Conservation (phyloP, 1,284 basidiomycete genomes). For the Baeospora myosura region DNA sequence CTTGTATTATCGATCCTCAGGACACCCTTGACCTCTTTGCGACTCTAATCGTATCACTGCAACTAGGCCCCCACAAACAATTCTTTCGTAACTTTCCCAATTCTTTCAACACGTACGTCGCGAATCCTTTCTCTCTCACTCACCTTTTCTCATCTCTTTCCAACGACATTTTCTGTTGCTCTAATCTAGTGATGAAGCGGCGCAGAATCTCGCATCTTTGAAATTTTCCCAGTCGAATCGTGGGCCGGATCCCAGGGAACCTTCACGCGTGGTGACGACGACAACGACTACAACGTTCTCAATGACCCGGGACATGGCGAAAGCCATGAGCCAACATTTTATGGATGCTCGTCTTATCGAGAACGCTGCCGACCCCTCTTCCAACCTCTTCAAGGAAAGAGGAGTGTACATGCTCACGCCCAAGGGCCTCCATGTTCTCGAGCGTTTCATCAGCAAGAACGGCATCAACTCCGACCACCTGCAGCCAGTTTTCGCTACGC, state of each 20-base stretch:
- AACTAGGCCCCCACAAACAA: constrained; percentile 85
- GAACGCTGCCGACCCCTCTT: constrained; percentile 86
- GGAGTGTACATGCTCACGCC: constrained; percentile 95
- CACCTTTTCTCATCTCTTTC: constrained; percentile 14
- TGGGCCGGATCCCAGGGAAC: constrained; percentile 94
- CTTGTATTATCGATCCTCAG: constrained; percentile 33
- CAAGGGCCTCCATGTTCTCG: constrained; percentile 96
- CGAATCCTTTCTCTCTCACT: constrained; percentile 8
- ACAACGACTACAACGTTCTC: constrained; percentile 99
- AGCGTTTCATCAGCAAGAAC: constrained; percentile 99
- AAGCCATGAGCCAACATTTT: constrained; percentile 98
- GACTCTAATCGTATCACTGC: constrained; percentile 90
- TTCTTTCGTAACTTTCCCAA: constrained; percentile 94
- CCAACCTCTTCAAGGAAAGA: constrained; percentile 92
- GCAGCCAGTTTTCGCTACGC: constrained; percentile 82
- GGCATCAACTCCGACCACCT: constrained; percentile 94
- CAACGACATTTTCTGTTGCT: no score
- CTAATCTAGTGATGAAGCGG: constrained; percentile 95
- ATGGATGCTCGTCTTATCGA: constrained; percentile 98
- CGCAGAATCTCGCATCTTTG: constrained; percentile 87
- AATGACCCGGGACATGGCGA: constrained; percentile 99
- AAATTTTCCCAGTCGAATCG: constrained; percentile 99
- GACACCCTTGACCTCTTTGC: constrained; percentile 98
- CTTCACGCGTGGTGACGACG: constrained; percentile 93
- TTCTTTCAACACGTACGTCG: constrained; percentile 88